Conservation (phyloP, 768 basidiomycete species). For the Trametes sanguinea region DNA sequence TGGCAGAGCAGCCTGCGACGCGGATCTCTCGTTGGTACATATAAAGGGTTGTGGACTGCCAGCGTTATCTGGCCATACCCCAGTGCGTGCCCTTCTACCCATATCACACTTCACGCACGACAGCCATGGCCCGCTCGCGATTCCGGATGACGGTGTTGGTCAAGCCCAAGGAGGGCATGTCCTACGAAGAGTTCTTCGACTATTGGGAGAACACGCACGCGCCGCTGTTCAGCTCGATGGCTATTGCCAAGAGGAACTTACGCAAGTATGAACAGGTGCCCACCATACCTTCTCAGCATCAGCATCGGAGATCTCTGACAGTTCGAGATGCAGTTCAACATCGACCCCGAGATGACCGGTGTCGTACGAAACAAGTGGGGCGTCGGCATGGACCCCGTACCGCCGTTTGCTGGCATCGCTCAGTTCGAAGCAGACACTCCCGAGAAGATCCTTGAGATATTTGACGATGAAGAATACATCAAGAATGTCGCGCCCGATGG, state of each 20-base stretch:
- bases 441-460: conserved; percentile 8
- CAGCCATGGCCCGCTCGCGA: too few relatives aligned
- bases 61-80: too few relatives aligned
- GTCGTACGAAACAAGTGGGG: neutral
- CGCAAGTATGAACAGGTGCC: conserved; percentile 11
- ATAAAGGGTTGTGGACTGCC: too few relatives aligned
- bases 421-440: conserved; percentile 5
- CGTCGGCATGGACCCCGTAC: neutral
- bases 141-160: neutral
- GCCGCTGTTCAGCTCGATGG: neutral
- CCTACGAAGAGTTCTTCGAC: neutral
- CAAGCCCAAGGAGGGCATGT: conserved; percentile 1
- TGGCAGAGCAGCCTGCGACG: too few relatives aligned
- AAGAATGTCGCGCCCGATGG: neutral
- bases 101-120: too few relatives aligned
- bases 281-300: too few relatives aligned
- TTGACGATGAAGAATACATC: conserved; percentile 8
- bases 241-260: conserved; percentile 9
- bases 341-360: neutral
- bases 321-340: neutral
- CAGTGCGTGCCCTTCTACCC: too few relatives aligned
- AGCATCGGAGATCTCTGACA: neutral
- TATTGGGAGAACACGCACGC: conserved; percentile 5
- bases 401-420: neutral
- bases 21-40: too few relatives aligned